Percentiles rank a stretch among this genome's conserved stretches.
phyloP scores from a whole-genome alignment of 164 flowering plant species.

The Aristolochia fimbriata region DNA sequence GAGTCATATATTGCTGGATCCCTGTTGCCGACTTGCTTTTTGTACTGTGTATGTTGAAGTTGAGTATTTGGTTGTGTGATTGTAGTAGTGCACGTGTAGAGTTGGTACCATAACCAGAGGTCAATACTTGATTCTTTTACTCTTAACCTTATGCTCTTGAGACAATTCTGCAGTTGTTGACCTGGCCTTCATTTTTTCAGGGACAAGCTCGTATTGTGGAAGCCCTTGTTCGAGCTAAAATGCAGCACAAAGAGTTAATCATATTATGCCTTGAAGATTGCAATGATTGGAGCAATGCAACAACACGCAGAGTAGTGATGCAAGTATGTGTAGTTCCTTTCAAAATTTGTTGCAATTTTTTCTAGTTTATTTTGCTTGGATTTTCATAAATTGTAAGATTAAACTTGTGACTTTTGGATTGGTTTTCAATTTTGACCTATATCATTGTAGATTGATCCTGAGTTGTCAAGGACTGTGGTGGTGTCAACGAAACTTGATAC shows the following conservation, averaged over 20 bases:
- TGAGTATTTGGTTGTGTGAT: too few species aligned
- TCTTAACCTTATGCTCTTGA: not conserved
- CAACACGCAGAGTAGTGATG: constrained; percentile 90
- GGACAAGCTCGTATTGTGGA: constrained; percentile 91
- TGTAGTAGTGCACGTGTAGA: too few species aligned
- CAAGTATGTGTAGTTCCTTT: constrained; percentile 37
- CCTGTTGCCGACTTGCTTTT: not conserved
- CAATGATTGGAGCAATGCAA: constrained; percentile 98
- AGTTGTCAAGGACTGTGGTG: constrained; percentile 84
- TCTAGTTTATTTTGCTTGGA: not conserved
- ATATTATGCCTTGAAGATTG: constrained; percentile 97
- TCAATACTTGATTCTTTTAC: not conserved
- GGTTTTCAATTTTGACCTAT: too few species aligned
- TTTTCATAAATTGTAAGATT: too few species aligned
- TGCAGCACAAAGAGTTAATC: constrained; percentile 94
- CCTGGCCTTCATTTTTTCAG: constrained; percentile 24
- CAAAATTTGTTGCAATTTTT: constrained; percentile 5
- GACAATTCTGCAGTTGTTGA: not conserved
- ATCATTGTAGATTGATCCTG: constrained; percentile 72
- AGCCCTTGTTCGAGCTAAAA: constrained; percentile 83
- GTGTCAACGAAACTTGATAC: constrained; percentile 98
- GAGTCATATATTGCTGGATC: too few species aligned
- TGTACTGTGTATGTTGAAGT: not conserved
- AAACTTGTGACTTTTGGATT: too few species aligned
- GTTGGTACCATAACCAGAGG: not conserved